A percentile compares a stretch with the other conserved stretches of the same genome.
Conservation (phyloP, 2,329 filamentous ascomycete genomes). For the Aspergillus carbonarius region DNA sequence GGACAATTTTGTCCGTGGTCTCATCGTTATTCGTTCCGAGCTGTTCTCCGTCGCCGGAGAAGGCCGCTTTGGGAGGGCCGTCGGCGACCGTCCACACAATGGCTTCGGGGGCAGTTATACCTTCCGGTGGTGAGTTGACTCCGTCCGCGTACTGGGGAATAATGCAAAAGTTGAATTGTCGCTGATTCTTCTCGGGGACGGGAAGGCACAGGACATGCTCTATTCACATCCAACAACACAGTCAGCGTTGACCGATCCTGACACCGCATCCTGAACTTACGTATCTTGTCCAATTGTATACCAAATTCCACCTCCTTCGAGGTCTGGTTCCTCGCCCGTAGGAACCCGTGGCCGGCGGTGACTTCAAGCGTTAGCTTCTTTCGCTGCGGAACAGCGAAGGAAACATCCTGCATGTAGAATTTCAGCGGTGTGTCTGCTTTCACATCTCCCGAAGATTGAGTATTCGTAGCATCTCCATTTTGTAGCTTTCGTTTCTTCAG, state of each 20-base stretch:
- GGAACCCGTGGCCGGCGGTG: slow-evolving; percentile 42
- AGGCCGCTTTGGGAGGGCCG: slow-evolving; percentile 48
- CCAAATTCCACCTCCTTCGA: slow-evolving; percentile 56
- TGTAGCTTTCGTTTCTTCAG: slow-evolving; percentile 53
- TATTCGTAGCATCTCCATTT: slow-evolving; percentile 32
- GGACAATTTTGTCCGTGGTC: slow-evolving; percentile 46
- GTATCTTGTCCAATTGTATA: slow-evolving; percentile 50
- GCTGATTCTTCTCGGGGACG: slow-evolving; percentile 63
- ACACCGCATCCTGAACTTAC: slow-evolving; percentile 32
- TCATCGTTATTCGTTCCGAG: slow-evolving; percentile 47
- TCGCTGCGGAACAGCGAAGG: slow-evolving; percentile 61
- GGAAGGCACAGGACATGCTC: slow-evolving; percentile 62
- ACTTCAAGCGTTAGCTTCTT: slow-evolving; percentile 64
- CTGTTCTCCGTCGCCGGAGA: slow-evolving; percentile 43
- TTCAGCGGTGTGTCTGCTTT: slow-evolving; percentile 36
- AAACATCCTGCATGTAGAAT: slow-evolving; percentile 56
- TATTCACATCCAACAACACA: slow-evolving; percentile 16
- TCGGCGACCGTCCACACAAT: slow-evolving; percentile 63
- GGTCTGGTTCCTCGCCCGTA: slow-evolving; percentile 52
- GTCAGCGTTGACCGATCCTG: slow-evolving; percentile 5
- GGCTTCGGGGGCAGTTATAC: slow-evolving; percentile 49
- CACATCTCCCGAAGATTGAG: slow-evolving; percentile 32
- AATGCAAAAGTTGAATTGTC: slow-evolving; percentile 63
- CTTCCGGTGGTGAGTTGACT: slow-evolving; percentile 46
- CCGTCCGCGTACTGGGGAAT: slow-evolving; percentile 55